Conservation (phyloP, 139 green algal species). For the Chlamydomonas asymmetrica region DNA sequence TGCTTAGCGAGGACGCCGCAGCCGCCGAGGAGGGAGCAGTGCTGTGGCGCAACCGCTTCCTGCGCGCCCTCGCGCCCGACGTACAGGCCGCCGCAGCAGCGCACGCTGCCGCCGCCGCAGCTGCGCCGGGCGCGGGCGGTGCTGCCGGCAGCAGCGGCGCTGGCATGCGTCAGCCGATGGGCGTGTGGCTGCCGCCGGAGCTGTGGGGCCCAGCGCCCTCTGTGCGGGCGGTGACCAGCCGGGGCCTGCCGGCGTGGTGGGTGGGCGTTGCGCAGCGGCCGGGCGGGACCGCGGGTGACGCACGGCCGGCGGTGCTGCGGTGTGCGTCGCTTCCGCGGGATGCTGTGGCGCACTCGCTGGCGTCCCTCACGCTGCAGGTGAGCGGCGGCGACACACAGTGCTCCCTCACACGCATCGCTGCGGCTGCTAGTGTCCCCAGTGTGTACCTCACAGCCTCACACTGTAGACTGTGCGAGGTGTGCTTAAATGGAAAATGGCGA, state of each 20-base stretch:
- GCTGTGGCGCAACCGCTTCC: slow-evolving; percentile 24
- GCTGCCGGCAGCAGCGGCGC: not conserved
- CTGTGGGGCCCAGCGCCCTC: slow-evolving; percentile 4
- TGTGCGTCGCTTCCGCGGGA: slow-evolving; percentile 2
- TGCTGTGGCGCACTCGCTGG: slow-evolving; percentile 53
- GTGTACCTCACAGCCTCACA: too few species aligned
- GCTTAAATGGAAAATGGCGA: too few species aligned
- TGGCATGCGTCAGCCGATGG: slow-evolving; percentile 9
- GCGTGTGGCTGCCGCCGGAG: slow-evolving; percentile 11
- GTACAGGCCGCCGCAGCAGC: not conserved
- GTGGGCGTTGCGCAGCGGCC: slow-evolving; percentile 2
- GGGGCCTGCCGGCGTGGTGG: not conserved
- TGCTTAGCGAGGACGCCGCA: too few species aligned
- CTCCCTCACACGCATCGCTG: too few species aligned
- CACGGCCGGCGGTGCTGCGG: slow-evolving; percentile 8
- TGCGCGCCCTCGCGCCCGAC: not conserved
- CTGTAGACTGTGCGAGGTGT: too few species aligned
- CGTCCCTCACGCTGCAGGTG: slow-evolving; percentile 77
- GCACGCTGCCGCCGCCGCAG: not conserved
- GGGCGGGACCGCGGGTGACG: not conserved
- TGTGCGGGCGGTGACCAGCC: not conserved
- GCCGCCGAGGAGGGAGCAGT: slow-evolving; percentile 19
- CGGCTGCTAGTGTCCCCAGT: too few species aligned
- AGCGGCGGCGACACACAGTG: too few species aligned
- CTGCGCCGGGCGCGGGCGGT: not conserved